Conservation (phyloP, 495 filamentous ascomycete species). For the Aspergillus wentii region DNA sequence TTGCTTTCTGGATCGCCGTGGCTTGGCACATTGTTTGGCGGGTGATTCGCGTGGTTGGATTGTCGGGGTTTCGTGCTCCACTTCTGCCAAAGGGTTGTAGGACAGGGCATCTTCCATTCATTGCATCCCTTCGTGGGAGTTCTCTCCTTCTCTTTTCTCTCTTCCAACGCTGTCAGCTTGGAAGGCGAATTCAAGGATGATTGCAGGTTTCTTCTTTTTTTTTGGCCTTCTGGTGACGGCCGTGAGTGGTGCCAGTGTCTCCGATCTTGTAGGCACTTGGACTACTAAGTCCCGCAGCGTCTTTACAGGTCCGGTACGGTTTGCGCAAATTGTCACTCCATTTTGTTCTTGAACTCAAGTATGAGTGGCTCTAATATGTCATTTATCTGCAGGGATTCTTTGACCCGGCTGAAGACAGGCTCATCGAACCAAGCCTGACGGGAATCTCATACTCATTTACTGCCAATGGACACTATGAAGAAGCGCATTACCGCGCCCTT, state of each 20-base stretch:
- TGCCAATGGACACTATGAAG: constrained; percentile 65
- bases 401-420: constrained; percentile 60
- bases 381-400: constrained; percentile 59
- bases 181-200: constrained; percentile 6
- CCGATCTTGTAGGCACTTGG: constrained; percentile 68
- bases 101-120: constrained; percentile 2
- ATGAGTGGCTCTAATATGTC: constrained; percentile 4
- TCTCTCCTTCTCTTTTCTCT: constrained; percentile 1
- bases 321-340: no score
- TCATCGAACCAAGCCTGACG: constrained; percentile 65
- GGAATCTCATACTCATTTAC: constrained; percentile 84
- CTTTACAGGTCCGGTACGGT: constrained; percentile 65
- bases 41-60: constrained; percentile 5
- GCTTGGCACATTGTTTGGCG: constrained; percentile 3
- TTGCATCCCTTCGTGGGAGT: constrained; percentile 7
- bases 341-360: no score
- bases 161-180: background rate
- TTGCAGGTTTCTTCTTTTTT: constrained; percentile 9
- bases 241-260: constrained; percentile 28
- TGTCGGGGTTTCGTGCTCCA: constrained; percentile 1
- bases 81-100: no score
- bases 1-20: no score
- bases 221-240: constrained; percentile 17
- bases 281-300: constrained; percentile 69
- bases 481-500: constrained; percentile 68